Conservation (phyloP, 2,329 filamentous ascomycete genomes). For the Sclerotinia borealis region DNA sequence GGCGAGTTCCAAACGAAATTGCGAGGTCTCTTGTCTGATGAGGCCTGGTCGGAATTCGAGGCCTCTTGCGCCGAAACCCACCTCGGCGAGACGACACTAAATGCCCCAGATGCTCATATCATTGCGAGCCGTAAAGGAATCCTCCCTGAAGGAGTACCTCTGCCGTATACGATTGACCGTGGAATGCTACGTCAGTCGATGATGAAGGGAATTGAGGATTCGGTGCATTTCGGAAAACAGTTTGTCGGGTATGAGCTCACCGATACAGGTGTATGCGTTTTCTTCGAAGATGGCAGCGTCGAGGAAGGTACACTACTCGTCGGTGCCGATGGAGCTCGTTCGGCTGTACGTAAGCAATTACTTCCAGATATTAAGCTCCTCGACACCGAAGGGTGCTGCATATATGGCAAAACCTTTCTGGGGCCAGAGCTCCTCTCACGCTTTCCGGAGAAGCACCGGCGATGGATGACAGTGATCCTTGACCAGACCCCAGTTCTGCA, state of each 20-base stretch:
- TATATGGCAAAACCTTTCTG: conserved; percentile 38
- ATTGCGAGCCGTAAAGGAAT: not conserved
- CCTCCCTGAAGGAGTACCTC: conserved; percentile 7
- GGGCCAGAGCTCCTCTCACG: conserved; percentile 23
- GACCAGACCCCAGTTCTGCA: conserved; percentile 16
- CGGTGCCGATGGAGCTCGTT: conserved; percentile 37
- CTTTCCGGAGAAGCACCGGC: conserved; percentile 18
- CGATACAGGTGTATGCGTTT: conserved; percentile 22
- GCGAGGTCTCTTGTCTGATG: conserved; percentile 12
- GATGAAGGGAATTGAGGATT: conserved; percentile 28
- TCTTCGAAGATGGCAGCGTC: conserved; percentile 34
- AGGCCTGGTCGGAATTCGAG: conserved; percentile 21
- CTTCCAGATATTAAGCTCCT: conserved; percentile 33
- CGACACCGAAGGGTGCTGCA: conserved; percentile 35
- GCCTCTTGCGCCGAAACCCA: conserved; percentile 19
- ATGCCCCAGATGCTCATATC: conserved; percentile 15
- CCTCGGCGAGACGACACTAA: conserved; percentile 12
- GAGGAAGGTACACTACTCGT: conserved; percentile 34
- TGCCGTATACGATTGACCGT: conserved; percentile 31
- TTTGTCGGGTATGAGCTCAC: conserved; percentile 21
- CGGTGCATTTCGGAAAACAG: conserved; percentile 32
- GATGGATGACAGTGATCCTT: conserved; percentile 27
- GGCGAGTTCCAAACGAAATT: conserved; percentile 24
- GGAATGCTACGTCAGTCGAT: conserved; percentile 33
- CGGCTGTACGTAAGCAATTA: conserved; percentile 34